Percentiles rank a stretch among this genome's conserved stretches.
Evolutionary conservation across 768 basidiomycete genomes (phyloP).

Genomic region (Pleurotus tuoliensis): DNA sequence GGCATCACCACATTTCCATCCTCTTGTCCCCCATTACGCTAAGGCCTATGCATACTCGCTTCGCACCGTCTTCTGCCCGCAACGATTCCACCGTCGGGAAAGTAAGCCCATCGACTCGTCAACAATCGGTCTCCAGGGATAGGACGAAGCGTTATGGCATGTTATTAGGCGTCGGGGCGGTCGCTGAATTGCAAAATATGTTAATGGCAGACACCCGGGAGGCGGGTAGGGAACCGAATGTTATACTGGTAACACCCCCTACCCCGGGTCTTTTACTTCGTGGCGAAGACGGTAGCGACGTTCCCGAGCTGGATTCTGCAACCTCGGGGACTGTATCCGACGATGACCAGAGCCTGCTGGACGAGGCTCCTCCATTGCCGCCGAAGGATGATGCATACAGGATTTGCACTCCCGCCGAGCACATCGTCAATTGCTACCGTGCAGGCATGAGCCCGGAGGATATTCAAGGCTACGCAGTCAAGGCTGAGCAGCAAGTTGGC

Average conservation of each 20-base stretch:
- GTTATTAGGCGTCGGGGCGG: neutral
- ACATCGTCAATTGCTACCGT: slow-evolving; percentile 33
- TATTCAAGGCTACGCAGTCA: slow-evolving; percentile 6
- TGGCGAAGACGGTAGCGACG: neutral
- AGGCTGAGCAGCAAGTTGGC: neutral
- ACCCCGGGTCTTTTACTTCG: neutral
- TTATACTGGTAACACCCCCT: neutral
- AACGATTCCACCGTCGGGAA: neutral
- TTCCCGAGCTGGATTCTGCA: slow-evolving; percentile 29
- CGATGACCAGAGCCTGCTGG: slow-evolving; percentile 33
- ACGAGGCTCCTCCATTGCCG: slow-evolving; percentile 22
- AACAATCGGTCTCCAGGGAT: neutral
- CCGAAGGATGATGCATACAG: slow-evolving; percentile 20
- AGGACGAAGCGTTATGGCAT: slow-evolving; percentile 5
- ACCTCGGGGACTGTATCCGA: slow-evolving; percentile 21
- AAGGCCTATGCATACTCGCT: neutral
- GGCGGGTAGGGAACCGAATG: neutral
- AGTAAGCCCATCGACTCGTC: neutral
- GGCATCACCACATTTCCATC: neutral
- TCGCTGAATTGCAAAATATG: neutral
- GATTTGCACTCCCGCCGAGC: slow-evolving; percentile 33
- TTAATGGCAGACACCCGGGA: neutral
- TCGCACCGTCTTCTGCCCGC: neutral
- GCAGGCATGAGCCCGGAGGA: slow-evolving; percentile 25
- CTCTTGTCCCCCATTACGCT: neutral